Evolutionary conservation across 495 filamentous ascomycete species (phyloP), one percentile per base, ranked within the genome.

Genomic region (Monascus purpureus): DNA sequence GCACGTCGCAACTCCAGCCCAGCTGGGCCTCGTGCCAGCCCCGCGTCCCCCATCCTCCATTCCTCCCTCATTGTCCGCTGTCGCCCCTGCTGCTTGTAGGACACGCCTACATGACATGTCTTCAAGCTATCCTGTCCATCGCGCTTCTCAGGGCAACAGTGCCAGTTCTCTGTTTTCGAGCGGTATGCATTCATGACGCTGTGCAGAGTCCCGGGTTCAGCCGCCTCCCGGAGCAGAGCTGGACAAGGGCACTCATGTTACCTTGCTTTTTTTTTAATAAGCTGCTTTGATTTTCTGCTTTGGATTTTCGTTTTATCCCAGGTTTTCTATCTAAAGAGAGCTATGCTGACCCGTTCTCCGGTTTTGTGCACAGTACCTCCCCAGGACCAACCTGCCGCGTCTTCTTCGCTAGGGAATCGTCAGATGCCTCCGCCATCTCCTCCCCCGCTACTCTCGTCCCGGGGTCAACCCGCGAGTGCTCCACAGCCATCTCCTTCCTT

Each of bases 401-500:
- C 63, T 9, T 57, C 67, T 13, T 45, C 67, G 5, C 65, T 71
- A 46, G 52, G 50, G 18, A 53, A 40, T 41, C 67, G 69, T 31
- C 63, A 67, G 35, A 77, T 77, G 70, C 66, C 64, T 33, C 70
- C 72, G 16, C 72, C 72, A 3, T 70, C 70, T 13, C 65, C 73
- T 25, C 70, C 73, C 16, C 70, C 70, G 42, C 61, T 63, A 31
- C 65, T 65, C 35, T 47, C 54, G 23, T 47, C 57, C 24, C 52
- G 65, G 35, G 56, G 54, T 23, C 56, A 57, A 39, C 52, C 65
- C 14, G 54, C 49, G 28, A 52, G 53, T 41, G 43, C 63, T 25
- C 50, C 54, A 13, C 56, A 57, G 20, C 54, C 51, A 25, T 39
- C 61, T 19, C 56, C 57, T 24, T 58, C 64, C 30, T 67, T 70